Evolutionary conservation across 768 basidiomycete species (phyloP), one percentile per base, ranked within the genome.

Genomic region (Mycena rosella): DNA sequence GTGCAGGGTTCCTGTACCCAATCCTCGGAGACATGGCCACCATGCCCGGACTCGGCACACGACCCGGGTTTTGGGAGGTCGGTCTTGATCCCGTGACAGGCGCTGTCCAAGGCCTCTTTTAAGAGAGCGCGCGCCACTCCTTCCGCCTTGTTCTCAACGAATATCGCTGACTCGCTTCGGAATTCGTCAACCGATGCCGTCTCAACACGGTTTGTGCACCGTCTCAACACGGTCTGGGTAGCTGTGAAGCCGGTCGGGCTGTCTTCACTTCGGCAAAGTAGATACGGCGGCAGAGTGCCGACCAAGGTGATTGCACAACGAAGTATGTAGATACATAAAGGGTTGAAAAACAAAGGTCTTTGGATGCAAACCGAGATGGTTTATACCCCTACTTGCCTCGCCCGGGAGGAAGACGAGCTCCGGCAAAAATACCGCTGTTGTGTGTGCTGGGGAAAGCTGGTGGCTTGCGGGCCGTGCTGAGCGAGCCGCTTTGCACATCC

Each of bases 11-110:
- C 90, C 81, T 99, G 70, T 98, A 96, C 79, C 96, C 97, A 26
- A 87, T 98, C 68, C 85, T 94, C n/a, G 95, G 94, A 42, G 95
- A 96, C 78, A 98, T 99, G 94, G 93, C 95, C 78, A 98, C 96
- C 62, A 97, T 99, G 95, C 97, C 97, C 48, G 97, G 96, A 72
- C 87, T 98, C 45, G 94, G 91, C 27, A 98, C 95, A 65, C 90
- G 96, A 67, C 96, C 96, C 78, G 94, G 93, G 22, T 96, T 96
- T 85, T 96, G 94, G 94, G 94, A 96, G 79, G 94, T 95, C 70
- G 92, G 88, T 32, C 85, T 96, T 18, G 92, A 95, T 77, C 84
- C 87, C 29, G 88, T 92, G 74, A 89, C 89, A 3, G 96, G 96
- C 59, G 85, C 89, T 45, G 94, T 96, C 51, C 84, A 95, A 65